Base-by-base conservation (phyloP, 495 filamentous ascomycete species). In the Talaromyces thailandensis region DNA sequence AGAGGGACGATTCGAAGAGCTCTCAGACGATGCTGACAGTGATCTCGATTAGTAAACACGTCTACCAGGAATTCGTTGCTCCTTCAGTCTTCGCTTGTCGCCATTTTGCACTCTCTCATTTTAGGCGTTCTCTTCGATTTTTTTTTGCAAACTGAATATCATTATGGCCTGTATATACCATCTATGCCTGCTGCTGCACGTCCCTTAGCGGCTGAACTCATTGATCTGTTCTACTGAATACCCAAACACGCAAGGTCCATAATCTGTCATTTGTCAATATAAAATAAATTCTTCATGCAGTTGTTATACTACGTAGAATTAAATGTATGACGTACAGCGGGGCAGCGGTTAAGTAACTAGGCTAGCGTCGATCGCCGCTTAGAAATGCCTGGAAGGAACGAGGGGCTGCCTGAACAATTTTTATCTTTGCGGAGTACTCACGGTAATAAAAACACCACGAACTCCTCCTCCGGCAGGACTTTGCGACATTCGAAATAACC, bases 1-100 rank as follows among this genome's bases (percentile, higher is more conserved):
- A 26, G 84, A 90, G 67, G 94, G 94, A 6, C 79, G 91, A 61
- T 85, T 98, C 58, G 82, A 95, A 72, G 91, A 97, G 65, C 55
- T 80, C 7, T 63, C 76, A 6, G 78, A 80, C 56, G 75, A 77
- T 55, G 67, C 66, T 43, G 73, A 78, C 51, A 78, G 75, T 53
- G 76, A 65, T 16, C 53, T 51, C 1, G 55, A 80, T 51, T 77
- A 58, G 70, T 45, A 25, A 51, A 18, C 32, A 1, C 16, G 12
- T 26, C 35, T 14, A 40, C 14, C 35, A n/a, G 35, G 3, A 40
- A 40, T 4, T 4, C 16, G 16, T 51, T 23, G 12, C 23, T 56
- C 12, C 8, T 25, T 52, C n/a, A 51, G 18, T 2, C 53, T 21
- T 62, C n/a, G 21, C 7, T 24, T 35, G 29, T 28, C 11, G 11